phyloP scores from a whole-genome alignment of 2,329 filamentous ascomycete species.

The Aspergillus sp. region DNA sequence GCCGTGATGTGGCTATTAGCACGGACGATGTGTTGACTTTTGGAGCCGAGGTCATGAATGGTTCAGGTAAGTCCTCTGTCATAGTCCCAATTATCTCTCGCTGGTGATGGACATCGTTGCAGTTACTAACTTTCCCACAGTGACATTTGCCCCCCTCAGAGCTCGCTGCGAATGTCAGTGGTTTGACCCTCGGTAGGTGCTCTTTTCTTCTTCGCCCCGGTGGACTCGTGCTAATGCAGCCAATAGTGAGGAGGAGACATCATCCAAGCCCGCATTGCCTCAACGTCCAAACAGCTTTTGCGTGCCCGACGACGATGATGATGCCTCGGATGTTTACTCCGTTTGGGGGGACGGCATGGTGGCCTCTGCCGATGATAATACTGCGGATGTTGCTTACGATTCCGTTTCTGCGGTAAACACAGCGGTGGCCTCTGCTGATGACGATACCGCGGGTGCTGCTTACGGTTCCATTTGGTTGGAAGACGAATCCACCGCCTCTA shows the following conservation, averaged over 20 bases:
- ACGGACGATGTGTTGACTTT: constrained; percentile 33
- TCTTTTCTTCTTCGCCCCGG: neutral
- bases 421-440: too few species aligned
- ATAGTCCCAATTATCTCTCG: neutral
- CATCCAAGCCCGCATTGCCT: constrained; percentile 1
- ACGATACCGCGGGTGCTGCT: too few species aligned
- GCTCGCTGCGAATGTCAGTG: constrained; percentile 23
- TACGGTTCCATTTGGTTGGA: constrained; percentile 12
- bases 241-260: constrained; percentile 4
- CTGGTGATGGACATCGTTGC: neutral
- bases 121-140: constrained; percentile 6
- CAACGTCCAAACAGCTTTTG: constrained; percentile 29
- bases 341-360: too few species aligned
- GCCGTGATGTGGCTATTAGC: constrained; percentile 30
- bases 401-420: constrained; percentile 11
- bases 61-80: constrained; percentile 26
- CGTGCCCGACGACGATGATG: constrained; percentile 33
- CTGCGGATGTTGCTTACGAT: too few species aligned
- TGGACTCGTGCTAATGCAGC: constrained; percentile 5
- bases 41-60: constrained; percentile 42
- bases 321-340: constrained; percentile 13
- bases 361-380: too few species aligned
- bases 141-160: constrained; percentile 24
- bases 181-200: constrained; percentile 14
- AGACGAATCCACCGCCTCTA: too few species aligned